Evolutionary conservation across 2,329 filamentous ascomycete species (phyloP).

Genomic region (Pseudogymnoascus sp.): DNA sequence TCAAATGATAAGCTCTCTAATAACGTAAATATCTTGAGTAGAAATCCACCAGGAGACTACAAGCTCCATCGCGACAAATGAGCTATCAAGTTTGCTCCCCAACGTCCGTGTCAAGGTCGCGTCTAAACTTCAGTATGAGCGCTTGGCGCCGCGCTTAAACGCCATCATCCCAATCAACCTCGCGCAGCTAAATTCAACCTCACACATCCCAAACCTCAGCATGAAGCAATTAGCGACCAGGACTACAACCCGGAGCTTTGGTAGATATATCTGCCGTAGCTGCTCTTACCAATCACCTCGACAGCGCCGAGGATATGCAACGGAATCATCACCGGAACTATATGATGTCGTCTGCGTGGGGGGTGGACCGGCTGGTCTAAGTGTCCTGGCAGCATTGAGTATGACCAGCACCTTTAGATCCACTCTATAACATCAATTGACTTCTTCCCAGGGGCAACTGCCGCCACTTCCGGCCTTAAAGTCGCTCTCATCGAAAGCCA

Average conservation of each 20-base stretch:
- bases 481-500: constrained; percentile 88
- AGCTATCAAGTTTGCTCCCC: neutral
- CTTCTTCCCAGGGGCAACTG: constrained; percentile 57
- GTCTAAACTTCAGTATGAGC: neutral
- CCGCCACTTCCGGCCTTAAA: constrained; percentile 67
- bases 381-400: constrained; percentile 72
- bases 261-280: constrained; percentile 20
- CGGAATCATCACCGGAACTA: constrained; percentile 20
- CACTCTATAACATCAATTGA: neutral
- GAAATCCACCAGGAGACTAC: neutral
- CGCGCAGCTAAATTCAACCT: neutral
- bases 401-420: constrained; percentile 27
- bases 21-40: neutral
- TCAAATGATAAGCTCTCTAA: neutral
- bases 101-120: neutral
- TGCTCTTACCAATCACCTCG: constrained; percentile 22
- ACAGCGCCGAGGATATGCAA: constrained; percentile 21
- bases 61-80: neutral
- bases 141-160: constrained; percentile 5
- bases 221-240: constrained; percentile 4
- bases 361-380: constrained; percentile 57
- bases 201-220: neutral
- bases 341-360: constrained; percentile 32
- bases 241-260: constrained; percentile 13
- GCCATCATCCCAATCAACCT: neutral